Percentiles rank a stretch among this genome's conserved stretches.
These are phyloP conservation scores for Colletotrichum agaves DNA, from an alignment of 2,329 filamentous ascomycete genomes.

Conservation along the genomic window DNA sequence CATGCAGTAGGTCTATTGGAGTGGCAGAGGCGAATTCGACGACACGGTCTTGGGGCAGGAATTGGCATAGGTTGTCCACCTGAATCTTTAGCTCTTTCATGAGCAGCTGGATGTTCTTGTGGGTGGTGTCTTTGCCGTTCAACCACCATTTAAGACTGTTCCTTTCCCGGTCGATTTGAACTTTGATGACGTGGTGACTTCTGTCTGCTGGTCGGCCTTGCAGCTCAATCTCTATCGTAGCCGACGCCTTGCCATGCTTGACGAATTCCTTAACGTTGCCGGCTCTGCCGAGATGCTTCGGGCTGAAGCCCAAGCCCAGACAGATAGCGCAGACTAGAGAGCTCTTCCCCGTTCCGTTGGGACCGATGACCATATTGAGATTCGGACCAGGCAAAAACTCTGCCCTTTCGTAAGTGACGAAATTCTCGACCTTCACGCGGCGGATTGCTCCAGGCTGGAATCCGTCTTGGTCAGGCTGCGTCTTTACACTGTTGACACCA, in stretches of 20 bases:
- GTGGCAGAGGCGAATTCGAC: conserved; percentile 90
- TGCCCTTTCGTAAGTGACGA: conserved; percentile 93
- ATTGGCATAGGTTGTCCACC: conserved; percentile 97
- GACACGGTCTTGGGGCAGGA: conserved; percentile 94
- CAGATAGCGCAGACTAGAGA: conserved; percentile 97
- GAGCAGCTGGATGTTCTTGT: conserved; percentile 74
- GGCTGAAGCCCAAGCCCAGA: conserved; percentile 85
- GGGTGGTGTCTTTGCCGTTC: conserved; percentile 71
- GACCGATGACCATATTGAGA: conserved; percentile 97
- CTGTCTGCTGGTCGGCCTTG: conserved; percentile 69
- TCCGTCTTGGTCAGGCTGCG: conserved; percentile 41
- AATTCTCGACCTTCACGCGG: conserved; percentile 85
- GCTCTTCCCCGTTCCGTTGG: conserved; percentile 98
- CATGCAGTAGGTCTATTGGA: conserved; percentile 82
- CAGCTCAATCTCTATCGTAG: conserved; percentile 91
- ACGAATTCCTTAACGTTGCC: conserved; percentile 90
- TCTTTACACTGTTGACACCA: conserved; percentile 28
- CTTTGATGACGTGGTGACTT: conserved; percentile 77
- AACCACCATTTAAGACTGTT: conserved; percentile 84
- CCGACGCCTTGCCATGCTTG: conserved; percentile 84
- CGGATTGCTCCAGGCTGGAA: conserved; percentile 87
- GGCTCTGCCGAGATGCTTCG: conserved; percentile 85
- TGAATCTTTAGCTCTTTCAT: conserved; percentile 85
- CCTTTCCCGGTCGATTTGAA: conserved; percentile 83
- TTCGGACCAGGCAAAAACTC: conserved; percentile 93